Base-by-base conservation (phyloP, 139 green algal species). In the Auxenochlorella pyrenoidosa region DNA sequence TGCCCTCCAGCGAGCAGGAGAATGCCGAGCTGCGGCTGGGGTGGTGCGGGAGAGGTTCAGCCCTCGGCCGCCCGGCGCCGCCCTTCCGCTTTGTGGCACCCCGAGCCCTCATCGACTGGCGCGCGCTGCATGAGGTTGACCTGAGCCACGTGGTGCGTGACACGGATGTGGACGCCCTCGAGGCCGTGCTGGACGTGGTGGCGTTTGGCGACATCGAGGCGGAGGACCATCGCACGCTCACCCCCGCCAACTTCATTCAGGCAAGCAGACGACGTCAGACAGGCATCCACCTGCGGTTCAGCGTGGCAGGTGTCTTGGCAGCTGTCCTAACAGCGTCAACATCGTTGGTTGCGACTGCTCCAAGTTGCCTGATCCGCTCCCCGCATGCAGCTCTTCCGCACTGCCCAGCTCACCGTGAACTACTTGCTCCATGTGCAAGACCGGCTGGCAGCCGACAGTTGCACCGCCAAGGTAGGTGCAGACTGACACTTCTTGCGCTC, bases 361-460 rank as follows among this genome's bases (percentile, higher is more conserved):
- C 54, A 2, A 22, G 10, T 24, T 63, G 54, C 54, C 54, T 63
- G 54, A 28, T 26, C 18, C 22, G 54, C 13, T 63, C 16, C 2
- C 54, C 16, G 15, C 63, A 36, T 38, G 34, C 70, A 84, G 85
- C 79, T 97, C 10, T 96, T 96, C 81, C 87, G 94, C 22, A 90
- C 96, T 1, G 87, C 91, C 21, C 95, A 98, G 94, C 92, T 98
- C 78, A 92, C 93, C 32, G 83, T 95, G 16, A 92, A 97, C 88
- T 97, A 97, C 83, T 88, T 97, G 87, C 92, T 97, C 65, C 93
- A 97, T 65, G 94, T 97, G 18, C 95, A 97, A 85, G 92, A 96
- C 76, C 92, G 91, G 76, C 88, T 97, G 13, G 66, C 86, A 38
- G 65, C 66, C 24, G 86, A 89, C 30, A 68, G 34, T 40, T 40